A percentile compares a stretch with the other conserved stretches of the same genome.
Evolutionary conservation across 352 stramenopile species (phyloP).

Genomic region (Phytophthora gonapodyides): DNA sequence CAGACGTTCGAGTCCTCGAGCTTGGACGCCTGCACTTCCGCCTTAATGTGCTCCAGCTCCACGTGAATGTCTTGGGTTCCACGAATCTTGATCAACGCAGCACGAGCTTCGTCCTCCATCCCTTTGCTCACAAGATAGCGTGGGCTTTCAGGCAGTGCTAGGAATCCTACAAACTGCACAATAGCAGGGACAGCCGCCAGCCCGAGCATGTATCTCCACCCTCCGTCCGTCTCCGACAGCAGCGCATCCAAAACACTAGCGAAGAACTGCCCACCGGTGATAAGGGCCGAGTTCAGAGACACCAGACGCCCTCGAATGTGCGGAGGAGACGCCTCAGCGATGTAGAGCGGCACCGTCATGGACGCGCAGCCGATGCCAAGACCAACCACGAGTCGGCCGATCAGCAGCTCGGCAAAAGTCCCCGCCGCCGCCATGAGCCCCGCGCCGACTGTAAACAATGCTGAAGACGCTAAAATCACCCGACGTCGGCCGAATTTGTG

Average conservation of each 20-base stretch:
- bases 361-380: constrained; percentile 73
- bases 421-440: constrained; percentile 59
- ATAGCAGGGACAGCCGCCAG: constrained; percentile 64
- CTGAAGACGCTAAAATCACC: constrained; percentile 68
- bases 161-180: constrained; percentile 70
- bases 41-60: constrained; percentile 65
- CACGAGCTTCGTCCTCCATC: constrained; percentile 46
- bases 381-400: constrained; percentile 66
- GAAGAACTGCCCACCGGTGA: constrained; percentile 84
- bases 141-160: constrained; percentile 70
- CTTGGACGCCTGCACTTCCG: constrained; percentile 43
- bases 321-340: constrained; percentile 72
- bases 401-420: constrained; percentile 55
- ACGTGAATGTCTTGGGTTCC: constrained; percentile 51
- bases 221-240: constrained; percentile 52
- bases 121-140: constrained; percentile 59
- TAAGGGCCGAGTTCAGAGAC: constrained; percentile 76
- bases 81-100: constrained; percentile 56
- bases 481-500: constrained; percentile 60
- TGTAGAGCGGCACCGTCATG: constrained; percentile 81
- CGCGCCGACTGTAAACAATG: constrained; percentile 64
- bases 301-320: constrained; percentile 68
- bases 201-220: constrained; percentile 86
- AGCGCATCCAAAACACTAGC: constrained; percentile 64
- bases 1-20: constrained; percentile 34